Conservation (phyloP, 352 stramenopile species). For the Pythium biforme region DNA sequence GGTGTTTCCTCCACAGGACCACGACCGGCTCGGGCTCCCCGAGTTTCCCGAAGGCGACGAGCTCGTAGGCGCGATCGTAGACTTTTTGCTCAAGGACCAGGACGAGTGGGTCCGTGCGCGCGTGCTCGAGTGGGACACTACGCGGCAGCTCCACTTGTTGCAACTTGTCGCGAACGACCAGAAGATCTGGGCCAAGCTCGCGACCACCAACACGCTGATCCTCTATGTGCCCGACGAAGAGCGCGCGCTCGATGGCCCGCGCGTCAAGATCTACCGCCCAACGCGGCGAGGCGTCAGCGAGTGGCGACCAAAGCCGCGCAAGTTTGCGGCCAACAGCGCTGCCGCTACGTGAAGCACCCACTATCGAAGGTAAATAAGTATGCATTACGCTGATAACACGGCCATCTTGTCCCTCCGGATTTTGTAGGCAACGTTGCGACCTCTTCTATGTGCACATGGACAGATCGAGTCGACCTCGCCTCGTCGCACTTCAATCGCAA, state of each 20-base stretch:
- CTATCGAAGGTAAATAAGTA: background rate
- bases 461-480: too few relatives aligned
- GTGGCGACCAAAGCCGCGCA: slow-evolving; percentile 72
- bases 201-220: slow-evolving; percentile 59
- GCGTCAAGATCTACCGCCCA: slow-evolving; percentile 62
- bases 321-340: slow-evolving; percentile 37
- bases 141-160: slow-evolving; percentile 67
- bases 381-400: too few relatives aligned
- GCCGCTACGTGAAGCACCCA: background rate
- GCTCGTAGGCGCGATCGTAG: slow-evolving; percentile 67
- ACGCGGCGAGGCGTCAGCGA: slow-evolving; percentile 49
- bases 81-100: slow-evolving; percentile 66
- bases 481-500: too few relatives aligned
- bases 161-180: slow-evolving; percentile 55
- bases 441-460: too few relatives aligned
- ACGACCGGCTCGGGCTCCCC: slow-evolving; percentile 45
- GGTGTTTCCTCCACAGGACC: slow-evolving; percentile 43
- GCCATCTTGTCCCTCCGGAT: too few relatives aligned
- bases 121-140: slow-evolving; percentile 66
- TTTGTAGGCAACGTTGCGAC: too few relatives aligned
- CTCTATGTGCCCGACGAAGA: slow-evolving; percentile 63
- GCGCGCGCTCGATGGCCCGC: slow-evolving; percentile 50
- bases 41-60: slow-evolving; percentile 47
- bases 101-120: slow-evolving; percentile 70
- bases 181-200: slow-evolving; percentile 59